A percentile compares a stretch with the other conserved stretches of the same genome.
phyloP scores from a whole-genome alignment of 2,329 filamentous ascomycete species.

The Aspergillus sp. region DNA sequence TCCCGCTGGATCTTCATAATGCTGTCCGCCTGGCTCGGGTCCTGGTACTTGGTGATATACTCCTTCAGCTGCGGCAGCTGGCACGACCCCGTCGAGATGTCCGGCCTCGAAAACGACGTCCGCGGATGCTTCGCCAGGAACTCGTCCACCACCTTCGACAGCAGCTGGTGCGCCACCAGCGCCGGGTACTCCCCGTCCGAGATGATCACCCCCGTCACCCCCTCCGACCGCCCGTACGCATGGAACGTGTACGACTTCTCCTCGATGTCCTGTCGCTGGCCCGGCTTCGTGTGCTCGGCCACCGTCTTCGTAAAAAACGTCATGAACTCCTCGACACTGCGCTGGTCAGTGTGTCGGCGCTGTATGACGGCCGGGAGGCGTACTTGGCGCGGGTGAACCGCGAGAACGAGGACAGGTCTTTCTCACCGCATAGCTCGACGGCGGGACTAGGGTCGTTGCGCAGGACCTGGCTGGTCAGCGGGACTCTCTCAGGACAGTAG shows the following conservation, averaged over 20 bases:
- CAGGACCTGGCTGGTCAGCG: slow-evolving; percentile 52
- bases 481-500: no score
- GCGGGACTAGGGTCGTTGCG: slow-evolving; percentile 70
- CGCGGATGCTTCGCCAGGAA: slow-evolving; percentile 69
- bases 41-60: slow-evolving; percentile 71
- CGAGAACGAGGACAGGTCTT: slow-evolving; percentile 66
- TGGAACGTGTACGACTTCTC: slow-evolving; percentile 50
- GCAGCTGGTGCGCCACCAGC: slow-evolving; percentile 74
- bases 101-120: slow-evolving; percentile 53
- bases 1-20: slow-evolving; percentile 95
- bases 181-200: slow-evolving; percentile 65
- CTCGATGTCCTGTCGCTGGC: slow-evolving; percentile 74
- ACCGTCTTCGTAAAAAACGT: slow-evolving; percentile 78
- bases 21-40: slow-evolving; percentile 79
- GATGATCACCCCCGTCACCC: slow-evolving; percentile 67
- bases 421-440: slow-evolving; percentile 65
- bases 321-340: slow-evolving; percentile 60
- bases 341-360: slow-evolving; percentile 1
- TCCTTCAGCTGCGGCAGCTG: slow-evolving; percentile 67
- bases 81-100: slow-evolving; percentile 39
- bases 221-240: slow-evolving; percentile 61
- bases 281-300: slow-evolving; percentile 72
- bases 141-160: slow-evolving; percentile 80
- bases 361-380: slow-evolving; percentile 12
- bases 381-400: slow-evolving; percentile 69